Conservation (phyloP, 2,329 filamentous ascomycete species). For the Apiospora sp. region DNA sequence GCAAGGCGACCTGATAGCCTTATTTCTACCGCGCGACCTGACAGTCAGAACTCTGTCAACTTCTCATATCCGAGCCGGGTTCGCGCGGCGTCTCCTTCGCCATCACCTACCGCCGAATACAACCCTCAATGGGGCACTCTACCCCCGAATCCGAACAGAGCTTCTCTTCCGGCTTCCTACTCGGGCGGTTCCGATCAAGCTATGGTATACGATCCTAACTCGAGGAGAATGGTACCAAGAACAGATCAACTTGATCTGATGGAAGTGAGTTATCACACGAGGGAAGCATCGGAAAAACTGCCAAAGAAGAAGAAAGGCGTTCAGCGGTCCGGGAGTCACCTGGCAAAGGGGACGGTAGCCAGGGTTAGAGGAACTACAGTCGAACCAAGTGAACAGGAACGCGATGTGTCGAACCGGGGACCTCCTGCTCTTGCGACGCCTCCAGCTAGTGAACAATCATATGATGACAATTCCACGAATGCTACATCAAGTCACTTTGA, state of each 20-base stretch:
- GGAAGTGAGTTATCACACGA: slow-evolving; percentile 50
- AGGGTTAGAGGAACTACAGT: slow-evolving; percentile 59
- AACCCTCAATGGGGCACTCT: slow-evolving; percentile 33
- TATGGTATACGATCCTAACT: slow-evolving; percentile 72
- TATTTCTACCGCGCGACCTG: slow-evolving; percentile 49
- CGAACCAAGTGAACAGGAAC: slow-evolving; percentile 40
- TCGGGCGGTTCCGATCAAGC: slow-evolving; percentile 27
- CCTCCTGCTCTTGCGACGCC: neutral
- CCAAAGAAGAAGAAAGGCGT: slow-evolving; percentile 51
- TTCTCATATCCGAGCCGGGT: slow-evolving; percentile 64
- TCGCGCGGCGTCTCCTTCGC: slow-evolving; percentile 50
- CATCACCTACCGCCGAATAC: slow-evolving; percentile 38
- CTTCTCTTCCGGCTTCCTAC: slow-evolving; percentile 30
- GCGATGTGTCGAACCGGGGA: neutral
- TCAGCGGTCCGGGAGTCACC: slow-evolving; percentile 53
- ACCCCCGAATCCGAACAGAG: slow-evolving; percentile 33
- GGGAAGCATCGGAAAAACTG: slow-evolving; percentile 49
- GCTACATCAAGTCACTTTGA: neutral
- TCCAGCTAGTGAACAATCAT: neutral
- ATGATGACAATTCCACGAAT: neutral
- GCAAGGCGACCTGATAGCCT: slow-evolving; percentile 32
- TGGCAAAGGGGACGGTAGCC: slow-evolving; percentile 61
- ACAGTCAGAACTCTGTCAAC: slow-evolving; percentile 61
- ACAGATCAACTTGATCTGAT: slow-evolving; percentile 47
- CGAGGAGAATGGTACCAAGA: slow-evolving; percentile 66